Evolutionary conservation across 176 grass and related monocot genomes (phyloP).

Genomic region (Aegilops umbellulata): DNA sequence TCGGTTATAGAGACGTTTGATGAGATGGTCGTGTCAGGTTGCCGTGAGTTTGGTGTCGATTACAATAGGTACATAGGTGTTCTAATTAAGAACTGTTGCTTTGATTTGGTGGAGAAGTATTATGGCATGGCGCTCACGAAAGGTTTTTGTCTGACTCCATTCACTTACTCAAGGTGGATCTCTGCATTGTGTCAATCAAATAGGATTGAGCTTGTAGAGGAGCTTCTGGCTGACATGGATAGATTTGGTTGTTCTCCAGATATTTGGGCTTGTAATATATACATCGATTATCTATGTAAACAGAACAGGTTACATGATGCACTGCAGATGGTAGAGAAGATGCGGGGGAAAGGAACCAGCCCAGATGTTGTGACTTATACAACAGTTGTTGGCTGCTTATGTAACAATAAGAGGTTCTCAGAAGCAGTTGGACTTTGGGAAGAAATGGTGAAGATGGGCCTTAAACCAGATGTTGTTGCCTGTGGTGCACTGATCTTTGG

Average conservation of each 20-base stretch:
- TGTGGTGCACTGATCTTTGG: conserved; percentile 65
- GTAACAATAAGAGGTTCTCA: conserved; percentile 40
- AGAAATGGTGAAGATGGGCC: conserved; percentile 49
- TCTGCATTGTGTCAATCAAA: conserved; percentile 52
- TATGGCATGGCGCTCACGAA: conserved; percentile 37
- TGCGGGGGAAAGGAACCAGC: conserved; percentile 36
- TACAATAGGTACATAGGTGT: conserved; percentile 74
- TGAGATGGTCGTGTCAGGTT: conserved; percentile 59
- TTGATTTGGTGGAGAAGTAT: conserved; percentile 68
- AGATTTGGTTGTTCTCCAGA: conserved; percentile 57
- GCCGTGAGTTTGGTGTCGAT: conserved; percentile 65
- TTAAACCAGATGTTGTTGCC: conserved; percentile 54
- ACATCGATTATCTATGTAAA: conserved; percentile 61
- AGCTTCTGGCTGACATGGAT: conserved; percentile 65
- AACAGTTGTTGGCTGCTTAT: conserved; percentile 50
- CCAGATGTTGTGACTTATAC: conserved; percentile 73
- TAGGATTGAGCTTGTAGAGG: conserved; percentile 54
- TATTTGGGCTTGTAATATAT: conserved; percentile 81
- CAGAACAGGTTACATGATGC: conserved; percentile 59
- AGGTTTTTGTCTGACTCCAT: conserved; percentile 66
- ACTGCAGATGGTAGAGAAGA: conserved; percentile 49
- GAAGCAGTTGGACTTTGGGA: conserved; percentile 62
- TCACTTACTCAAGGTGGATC: conserved; percentile 81
- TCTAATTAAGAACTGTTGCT: conserved; percentile 54
- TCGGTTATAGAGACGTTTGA: conserved; percentile 63